phyloP scores from a whole-genome alignment of 139 green algal genomes.

The Haematococcus sp. region DNA sequence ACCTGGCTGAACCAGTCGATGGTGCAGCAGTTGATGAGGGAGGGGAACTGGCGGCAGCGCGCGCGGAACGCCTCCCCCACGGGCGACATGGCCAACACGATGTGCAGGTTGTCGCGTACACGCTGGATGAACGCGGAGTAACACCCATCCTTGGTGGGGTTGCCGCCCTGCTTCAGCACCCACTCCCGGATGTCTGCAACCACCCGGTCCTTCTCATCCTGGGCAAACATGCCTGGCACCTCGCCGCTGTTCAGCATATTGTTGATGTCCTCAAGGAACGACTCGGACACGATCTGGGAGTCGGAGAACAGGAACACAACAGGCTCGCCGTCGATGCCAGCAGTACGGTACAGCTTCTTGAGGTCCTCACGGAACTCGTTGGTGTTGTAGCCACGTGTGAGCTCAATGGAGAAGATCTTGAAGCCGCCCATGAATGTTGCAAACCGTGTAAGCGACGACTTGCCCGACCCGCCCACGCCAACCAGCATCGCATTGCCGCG shows the following conservation, averaged over 20 bases:
- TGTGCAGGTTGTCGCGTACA: constrained; percentile 79
- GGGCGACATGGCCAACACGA: constrained; percentile 78
- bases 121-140: constrained; percentile 73
- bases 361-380: constrained; percentile 82
- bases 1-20: constrained; percentile 78
- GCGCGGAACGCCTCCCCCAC: constrained; percentile 73
- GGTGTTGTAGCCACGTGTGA: constrained; percentile 54
- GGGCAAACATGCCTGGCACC: constrained; percentile 43
- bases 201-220: constrained; percentile 78
- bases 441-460: constrained; percentile 78
- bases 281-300: constrained; percentile 73
- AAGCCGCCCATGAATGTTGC: constrained; percentile 68
- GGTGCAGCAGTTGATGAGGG: constrained; percentile 82
- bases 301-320: constrained; percentile 81
- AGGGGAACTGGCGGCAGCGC: constrained; percentile 74
- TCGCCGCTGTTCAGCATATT: constrained; percentile 86
- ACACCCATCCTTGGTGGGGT: constrained; percentile 56
- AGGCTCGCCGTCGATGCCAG: constrained; percentile 64
- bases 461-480: constrained; percentile 80
- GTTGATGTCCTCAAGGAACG: constrained; percentile 85
- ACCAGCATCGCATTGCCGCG: constrained; percentile 85
- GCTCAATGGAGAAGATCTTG: constrained; percentile 64
- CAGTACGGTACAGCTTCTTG: constrained; percentile 72
- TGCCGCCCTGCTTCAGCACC: constrained; percentile 43
- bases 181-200: constrained; percentile 67